Base-by-base conservation (phyloP, 2,329 filamentous ascomycete genomes). In the Metarhizium robertsii region DNA sequence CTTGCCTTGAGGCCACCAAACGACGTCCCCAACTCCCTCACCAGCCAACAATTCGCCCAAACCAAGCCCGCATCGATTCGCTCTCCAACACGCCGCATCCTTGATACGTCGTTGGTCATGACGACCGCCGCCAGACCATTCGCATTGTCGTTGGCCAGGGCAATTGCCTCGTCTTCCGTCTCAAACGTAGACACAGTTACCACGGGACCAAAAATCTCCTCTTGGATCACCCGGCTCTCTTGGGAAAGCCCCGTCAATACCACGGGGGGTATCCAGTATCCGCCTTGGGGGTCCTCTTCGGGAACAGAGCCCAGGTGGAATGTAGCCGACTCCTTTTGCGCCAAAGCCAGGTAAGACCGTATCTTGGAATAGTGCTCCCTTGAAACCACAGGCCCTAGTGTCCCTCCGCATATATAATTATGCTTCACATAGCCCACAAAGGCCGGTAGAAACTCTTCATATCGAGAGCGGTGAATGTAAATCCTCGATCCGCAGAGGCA, bases 121-220 rank as follows among this genome's bases (percentile, higher is more conserved):
- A 88, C 67, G 0, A 83, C 79, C 13, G 78, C 77, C 2, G 79
- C 83, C 0, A 86, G 74, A 1, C 83, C 83, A 60, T 84, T 86
- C 0, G 75, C 78, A 0, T 79, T 80, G 63, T 84, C 67, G 50
- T 77, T 77, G 14, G 75, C 75, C 57, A 75, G 61, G 10, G 34
- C 50, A 25, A 77, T 62, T 0, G 72, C 75, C 49, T 77, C 72
- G 4, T 68, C 68, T 54, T 76, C 73, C 0, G 68, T 67, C 59
- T 68, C 66, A 61, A 77, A 77, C 4, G 67, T 64, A 4, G 67
- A 68, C 2, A 77, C 66, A 2, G 70, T 69, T 6, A 71, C 72
- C 20, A 77, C 72, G 0, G 75, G 75, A 0, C 75, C 74, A 29
- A 77, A 77, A 0, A 77, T 70, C 45, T 77, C 75, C 57, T 77